Conservation (phyloP, 495 filamentous ascomycete species). For the Penicillium crystallinum region DNA sequence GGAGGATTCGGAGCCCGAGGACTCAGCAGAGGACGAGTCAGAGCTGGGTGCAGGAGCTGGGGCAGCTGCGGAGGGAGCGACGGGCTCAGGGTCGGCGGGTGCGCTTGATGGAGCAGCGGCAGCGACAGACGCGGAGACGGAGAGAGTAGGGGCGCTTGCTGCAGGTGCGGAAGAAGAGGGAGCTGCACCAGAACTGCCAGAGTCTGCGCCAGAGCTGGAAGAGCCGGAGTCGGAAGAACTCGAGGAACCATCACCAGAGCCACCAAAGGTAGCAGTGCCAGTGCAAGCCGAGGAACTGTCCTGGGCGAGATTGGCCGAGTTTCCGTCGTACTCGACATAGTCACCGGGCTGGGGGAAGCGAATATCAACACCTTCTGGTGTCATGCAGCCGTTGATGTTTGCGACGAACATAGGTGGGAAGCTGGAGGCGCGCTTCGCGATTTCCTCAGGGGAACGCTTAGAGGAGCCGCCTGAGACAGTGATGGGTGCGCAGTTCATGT, state of each 20-base stretch:
- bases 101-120: constrained; percentile 14
- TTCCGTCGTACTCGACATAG: constrained; percentile 42
- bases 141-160: constrained; percentile 10
- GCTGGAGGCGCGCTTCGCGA: constrained; percentile 33
- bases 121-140: constrained; percentile 26
- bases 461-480: constrained; percentile 50
- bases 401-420: constrained; percentile 79
- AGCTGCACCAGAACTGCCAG: constrained; percentile 2
- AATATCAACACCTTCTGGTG: constrained; percentile 51
- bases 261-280: constrained; percentile 29
- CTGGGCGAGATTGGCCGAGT: constrained; percentile 23
- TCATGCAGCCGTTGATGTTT: constrained; percentile 65
- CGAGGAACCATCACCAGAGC: constrained; percentile 12
- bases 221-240: constrained; percentile 12
- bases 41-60: constrained; percentile 6
- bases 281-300: constrained; percentile 27
- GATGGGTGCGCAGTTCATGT: constrained; percentile 87
- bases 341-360: constrained; percentile 70
- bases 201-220: constrained; percentile 9
- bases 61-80: constrained; percentile 9
- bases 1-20: background rate
- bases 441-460: constrained; percentile 34
- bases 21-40: background rate
- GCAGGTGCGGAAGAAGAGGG: constrained; percentile 8
- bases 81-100: constrained; percentile 13